phyloP scores from a whole-genome alignment of 1,284 basidiomycete species.

The Phaffia rhodozyma region DNA sequence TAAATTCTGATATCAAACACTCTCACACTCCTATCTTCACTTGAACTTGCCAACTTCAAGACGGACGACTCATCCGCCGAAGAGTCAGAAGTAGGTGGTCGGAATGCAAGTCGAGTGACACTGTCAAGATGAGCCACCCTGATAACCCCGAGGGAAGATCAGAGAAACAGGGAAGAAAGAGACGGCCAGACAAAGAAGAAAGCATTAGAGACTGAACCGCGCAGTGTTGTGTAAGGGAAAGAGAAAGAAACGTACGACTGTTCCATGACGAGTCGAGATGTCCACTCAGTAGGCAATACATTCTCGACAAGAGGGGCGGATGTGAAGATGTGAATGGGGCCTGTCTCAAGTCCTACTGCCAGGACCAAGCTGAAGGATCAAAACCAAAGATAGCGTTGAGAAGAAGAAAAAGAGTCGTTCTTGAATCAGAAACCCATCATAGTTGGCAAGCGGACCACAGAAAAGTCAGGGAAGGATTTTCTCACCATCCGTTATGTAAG shows the following conservation, averaged over 20 bases:
- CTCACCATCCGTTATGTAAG: slow-evolving; percentile 14
- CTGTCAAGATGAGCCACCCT: slow-evolving; percentile 32
- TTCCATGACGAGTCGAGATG: slow-evolving; percentile 19
- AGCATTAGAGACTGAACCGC: neutral
- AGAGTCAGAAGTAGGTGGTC: slow-evolving; percentile 2
- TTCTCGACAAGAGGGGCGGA: slow-evolving; percentile 5
- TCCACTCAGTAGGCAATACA: slow-evolving; percentile 4
- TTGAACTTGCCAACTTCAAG: slow-evolving; percentile 32
- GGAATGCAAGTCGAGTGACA: slow-evolving; percentile 33
- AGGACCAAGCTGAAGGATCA: slow-evolving; percentile 23
- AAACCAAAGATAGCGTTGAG: neutral
- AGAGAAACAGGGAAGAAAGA: neutral
- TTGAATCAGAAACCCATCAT: neutral
- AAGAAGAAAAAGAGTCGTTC: neutral
- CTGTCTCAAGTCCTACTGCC: slow-evolving; percentile 36
- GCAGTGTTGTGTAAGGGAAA: neutral
- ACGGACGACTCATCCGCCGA: slow-evolving; percentile 16
- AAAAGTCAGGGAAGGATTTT: neutral
- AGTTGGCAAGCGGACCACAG: neutral
- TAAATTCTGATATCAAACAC: slow-evolving; percentile 25
- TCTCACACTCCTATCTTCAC: slow-evolving; percentile 36
- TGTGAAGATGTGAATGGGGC: slow-evolving; percentile 28
- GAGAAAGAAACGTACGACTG: slow-evolving; percentile 18
- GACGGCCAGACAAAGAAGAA: neutral
- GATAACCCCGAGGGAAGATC: neutral